Conservation (phyloP, 108 stramenopile species). For the Skeletonema grethae region DNA sequence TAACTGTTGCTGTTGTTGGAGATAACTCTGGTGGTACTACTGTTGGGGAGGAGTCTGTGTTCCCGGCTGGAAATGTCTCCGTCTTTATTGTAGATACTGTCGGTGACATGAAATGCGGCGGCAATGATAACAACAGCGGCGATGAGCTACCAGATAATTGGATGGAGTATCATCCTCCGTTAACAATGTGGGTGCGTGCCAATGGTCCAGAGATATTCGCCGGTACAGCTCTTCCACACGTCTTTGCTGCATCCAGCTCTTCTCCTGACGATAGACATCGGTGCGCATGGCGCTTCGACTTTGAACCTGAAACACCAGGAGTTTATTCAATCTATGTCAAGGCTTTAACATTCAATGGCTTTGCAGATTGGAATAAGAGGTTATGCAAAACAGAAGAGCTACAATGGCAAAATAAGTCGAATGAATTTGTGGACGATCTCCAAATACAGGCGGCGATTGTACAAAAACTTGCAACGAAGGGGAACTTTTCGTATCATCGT, state of each 20-base stretch:
- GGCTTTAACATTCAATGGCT: slow-evolving; percentile 32
- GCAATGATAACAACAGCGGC: neutral
- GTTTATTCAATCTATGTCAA: slow-evolving; percentile 37
- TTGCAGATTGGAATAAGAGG: neutral
- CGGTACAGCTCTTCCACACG: slow-evolving; percentile 22
- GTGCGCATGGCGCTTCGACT: slow-evolving; percentile 25
- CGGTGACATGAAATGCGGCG: slow-evolving; percentile 21
- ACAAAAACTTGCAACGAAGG: neutral
- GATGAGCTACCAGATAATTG: slow-evolving; percentile 4
- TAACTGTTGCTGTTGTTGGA: slow-evolving; percentile 14
- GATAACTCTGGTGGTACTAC: neutral
- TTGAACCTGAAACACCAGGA: slow-evolving; percentile 3
- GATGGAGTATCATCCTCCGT: slow-evolving; percentile 31
- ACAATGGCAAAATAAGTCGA: neutral
- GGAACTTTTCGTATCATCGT: slow-evolving; percentile 30
- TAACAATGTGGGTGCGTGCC: slow-evolving; percentile 57
- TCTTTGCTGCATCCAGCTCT: neutral
- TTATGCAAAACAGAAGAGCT: neutral
- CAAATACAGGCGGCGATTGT: slow-evolving; percentile 3
- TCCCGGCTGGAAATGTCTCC: slow-evolving; percentile 5
- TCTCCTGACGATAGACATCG: neutral
- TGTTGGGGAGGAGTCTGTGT: neutral
- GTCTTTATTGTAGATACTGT: slow-evolving; percentile 28
- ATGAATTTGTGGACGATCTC: neutral
- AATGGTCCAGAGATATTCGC: slow-evolving; percentile 45